A percentile compares a stretch with the other conserved stretches of the same genome.
These are phyloP conservation scores for Polytolypa hystricis DNA, from an alignment of 2,329 filamentous ascomycete species.

Conservation along the genomic window DNA sequence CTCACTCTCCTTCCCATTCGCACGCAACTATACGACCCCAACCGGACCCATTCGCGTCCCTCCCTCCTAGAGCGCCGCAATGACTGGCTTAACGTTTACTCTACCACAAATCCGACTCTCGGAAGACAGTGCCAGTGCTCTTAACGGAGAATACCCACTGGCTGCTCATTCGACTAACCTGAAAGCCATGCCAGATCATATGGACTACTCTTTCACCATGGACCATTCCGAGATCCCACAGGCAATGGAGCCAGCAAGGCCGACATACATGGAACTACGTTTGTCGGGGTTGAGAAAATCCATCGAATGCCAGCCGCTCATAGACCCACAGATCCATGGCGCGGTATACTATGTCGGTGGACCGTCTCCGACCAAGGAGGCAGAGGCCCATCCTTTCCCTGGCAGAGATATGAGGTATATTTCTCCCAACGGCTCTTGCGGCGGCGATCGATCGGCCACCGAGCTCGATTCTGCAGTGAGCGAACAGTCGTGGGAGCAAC, in stretches of 20 bases:
- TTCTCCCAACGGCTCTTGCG: constrained; percentile 11
- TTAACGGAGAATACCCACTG: constrained; percentile 1
- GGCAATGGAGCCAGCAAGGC: constrained; percentile 1
- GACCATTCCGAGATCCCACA: neutral
- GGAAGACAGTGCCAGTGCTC: neutral
- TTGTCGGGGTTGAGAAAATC: constrained; percentile 11
- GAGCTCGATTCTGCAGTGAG: constrained; percentile 8
- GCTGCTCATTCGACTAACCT: constrained; percentile 3
- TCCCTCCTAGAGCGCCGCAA: no score
- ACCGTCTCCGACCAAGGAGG: constrained; percentile 1
- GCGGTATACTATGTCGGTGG: neutral
- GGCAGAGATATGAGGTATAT: constrained; percentile 7
- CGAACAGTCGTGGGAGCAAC: constrained; percentile 11
- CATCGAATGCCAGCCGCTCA: neutral
- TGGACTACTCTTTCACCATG: neutral
- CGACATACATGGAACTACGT: constrained; percentile 6
- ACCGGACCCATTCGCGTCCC: no score
- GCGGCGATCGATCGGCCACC: constrained; percentile 10
- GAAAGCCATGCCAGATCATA: constrained; percentile 1
- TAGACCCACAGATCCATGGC: constrained; percentile 6
- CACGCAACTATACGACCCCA: no score
- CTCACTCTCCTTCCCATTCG: neutral
- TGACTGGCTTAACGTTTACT: constrained; percentile 2
- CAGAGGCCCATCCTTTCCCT: neutral
- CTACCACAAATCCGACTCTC: constrained; percentile 5